Base-by-base conservation (phyloP, 2,329 filamentous ascomycete genomes). In the Hypoxylon rubiginosum region DNA sequence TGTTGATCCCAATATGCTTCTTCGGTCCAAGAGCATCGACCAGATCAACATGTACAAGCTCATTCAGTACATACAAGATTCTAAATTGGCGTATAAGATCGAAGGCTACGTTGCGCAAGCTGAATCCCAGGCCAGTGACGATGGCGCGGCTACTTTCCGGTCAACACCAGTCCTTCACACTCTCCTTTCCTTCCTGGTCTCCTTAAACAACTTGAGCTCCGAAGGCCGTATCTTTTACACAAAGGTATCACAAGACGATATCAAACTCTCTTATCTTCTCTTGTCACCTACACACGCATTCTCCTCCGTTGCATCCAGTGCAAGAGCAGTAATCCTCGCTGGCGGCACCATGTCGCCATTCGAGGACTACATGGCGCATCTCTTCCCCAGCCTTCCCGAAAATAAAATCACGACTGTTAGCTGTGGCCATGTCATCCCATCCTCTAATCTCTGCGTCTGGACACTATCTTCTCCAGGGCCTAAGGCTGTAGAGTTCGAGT, bases 321-420 rank as follows among this genome's bases (percentile, higher is more conserved):
- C 96, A 0, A 86, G 94, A 62, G 92, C 95, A 1, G 92, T 99
- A 3, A 91, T 99, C 45, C 83, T 99, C 3, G 96, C 94, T 0
- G 96, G 96, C 62, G 96, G 96, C 21, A 99, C 96, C 26, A 98
- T 99, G 96, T 97, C 96, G 2, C 96, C 96, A 0, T 97, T 98
- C 82, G 88, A 91, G 24, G 96, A 98, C 80, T 99, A 97, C 79
- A 90, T 87, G 36, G 86, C 91, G 3, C 92, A 97, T 73, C 84
- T 99, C 0, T 96, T 99, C 67, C 92, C 95, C 0, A 91, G 92
- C 52, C 78, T 97, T 0, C 76, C 86, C 0, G 71, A 84, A 0
- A 79, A 82, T 0, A 88, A 88, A 61, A 86, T 98, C 48, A 90
- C 86, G 9, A 97, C 92, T 0, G 86, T 97, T 30, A 97, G 94